These are phyloP conservation scores for Sarocladium brachiariae DNA, from an alignment of 2,329 filamentous ascomycete species.

Conservation along the genomic window DNA sequence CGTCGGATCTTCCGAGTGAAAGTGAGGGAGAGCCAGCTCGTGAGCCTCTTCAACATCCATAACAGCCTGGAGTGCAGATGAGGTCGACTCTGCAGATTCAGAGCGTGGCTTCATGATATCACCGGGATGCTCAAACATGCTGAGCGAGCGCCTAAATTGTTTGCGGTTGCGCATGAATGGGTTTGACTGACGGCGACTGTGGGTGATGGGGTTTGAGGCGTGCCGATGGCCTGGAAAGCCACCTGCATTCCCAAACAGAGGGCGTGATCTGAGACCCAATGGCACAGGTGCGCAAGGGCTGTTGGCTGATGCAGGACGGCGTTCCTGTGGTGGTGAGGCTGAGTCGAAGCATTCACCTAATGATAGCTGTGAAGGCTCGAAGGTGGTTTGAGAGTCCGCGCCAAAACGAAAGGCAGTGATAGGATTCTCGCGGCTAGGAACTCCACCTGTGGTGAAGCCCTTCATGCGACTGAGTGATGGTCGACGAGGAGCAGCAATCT, in stretches of 20 bases:
- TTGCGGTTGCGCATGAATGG: constrained; percentile 72
- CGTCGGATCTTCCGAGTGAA: constrained; percentile 68
- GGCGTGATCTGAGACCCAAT: constrained; percentile 55
- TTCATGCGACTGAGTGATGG: constrained; percentile 72
- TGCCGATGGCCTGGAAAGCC: constrained; percentile 50
- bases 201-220: constrained; percentile 65
- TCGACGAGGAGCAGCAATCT: constrained; percentile 61
- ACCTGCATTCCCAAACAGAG: constrained; percentile 47
- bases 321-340: constrained; percentile 67
- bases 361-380: constrained; percentile 43
- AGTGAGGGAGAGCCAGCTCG: constrained; percentile 73
- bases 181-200: constrained; percentile 66
- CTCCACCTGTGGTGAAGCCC: constrained; percentile 60
- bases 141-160: constrained; percentile 83
- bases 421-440: constrained; percentile 60
- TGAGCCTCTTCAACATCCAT: constrained; percentile 77
- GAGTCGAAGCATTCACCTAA: constrained; percentile 72
- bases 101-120: constrained; percentile 78
- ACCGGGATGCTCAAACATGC: constrained; percentile 93
- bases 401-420: constrained; percentile 73
- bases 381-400: constrained; percentile 21
- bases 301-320: constrained; percentile 52
- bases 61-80: constrained; percentile 56
- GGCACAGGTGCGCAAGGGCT: constrained; percentile 50
- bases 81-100: constrained; percentile 44